phyloP scores from a whole-genome alignment of 345 rosid genomes.

The Nephelium lappaceum region DNA sequence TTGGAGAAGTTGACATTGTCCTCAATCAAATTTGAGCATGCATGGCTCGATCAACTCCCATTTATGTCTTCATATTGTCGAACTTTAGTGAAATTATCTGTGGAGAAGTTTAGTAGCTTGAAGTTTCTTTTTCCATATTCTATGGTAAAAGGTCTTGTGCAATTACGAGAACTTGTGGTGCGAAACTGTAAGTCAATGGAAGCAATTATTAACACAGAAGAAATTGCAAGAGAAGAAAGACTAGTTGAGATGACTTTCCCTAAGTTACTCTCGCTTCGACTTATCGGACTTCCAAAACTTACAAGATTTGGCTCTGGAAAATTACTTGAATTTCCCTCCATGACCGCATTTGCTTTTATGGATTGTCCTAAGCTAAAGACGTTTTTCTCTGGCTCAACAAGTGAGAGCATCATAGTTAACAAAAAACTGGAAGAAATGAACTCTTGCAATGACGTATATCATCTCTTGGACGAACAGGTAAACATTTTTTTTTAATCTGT shows the following conservation, averaged over 20 bases:
- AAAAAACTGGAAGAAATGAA: background rate
- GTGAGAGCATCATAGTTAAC: background rate
- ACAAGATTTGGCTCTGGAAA: too few relatives aligned
- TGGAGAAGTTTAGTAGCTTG: background rate
- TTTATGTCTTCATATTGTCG: background rate
- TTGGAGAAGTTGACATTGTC: conserved; percentile 9
- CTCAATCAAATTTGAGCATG: background rate
- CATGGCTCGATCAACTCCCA: conserved; percentile 11
- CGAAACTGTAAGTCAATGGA: background rate
- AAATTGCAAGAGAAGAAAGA: too few relatives aligned
- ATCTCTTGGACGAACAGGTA: too few relatives aligned
- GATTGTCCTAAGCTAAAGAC: too few relatives aligned
- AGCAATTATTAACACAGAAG: background rate
- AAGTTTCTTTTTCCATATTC: conserved; percentile 5
- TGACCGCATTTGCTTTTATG: too few relatives aligned
- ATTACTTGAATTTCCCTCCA: too few relatives aligned
- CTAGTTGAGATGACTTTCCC: too few relatives aligned
- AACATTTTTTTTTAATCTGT: too few relatives aligned
- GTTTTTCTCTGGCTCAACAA: background rate
- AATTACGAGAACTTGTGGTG: conserved; percentile 9
- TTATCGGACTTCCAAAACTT: too few relatives aligned
- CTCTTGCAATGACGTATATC: too few relatives aligned
- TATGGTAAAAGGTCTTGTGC: background rate
- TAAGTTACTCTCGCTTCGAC: too few relatives aligned
- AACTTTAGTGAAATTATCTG: too few relatives aligned